These are phyloP conservation scores for Fennellomyces sp. DNA, from an alignment of 371 early-diverging fungal species.

Conservation along the genomic window DNA sequence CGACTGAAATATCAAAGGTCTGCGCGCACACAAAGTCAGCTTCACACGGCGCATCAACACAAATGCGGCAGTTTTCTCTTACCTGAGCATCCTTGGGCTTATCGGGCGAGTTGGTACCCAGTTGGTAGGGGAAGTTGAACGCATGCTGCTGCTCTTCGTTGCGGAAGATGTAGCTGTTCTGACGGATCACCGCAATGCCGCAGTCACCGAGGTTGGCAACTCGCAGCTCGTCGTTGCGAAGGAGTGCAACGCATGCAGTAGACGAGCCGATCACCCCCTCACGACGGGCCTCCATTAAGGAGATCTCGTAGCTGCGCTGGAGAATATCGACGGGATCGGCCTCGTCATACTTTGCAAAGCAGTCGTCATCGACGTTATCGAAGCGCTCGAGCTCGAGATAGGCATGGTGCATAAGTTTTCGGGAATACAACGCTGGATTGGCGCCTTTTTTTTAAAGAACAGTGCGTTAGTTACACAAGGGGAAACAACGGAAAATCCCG, in stretches of 20 bases:
- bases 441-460: constrained; percentile 56
- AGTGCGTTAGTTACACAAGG: constrained; percentile 1
- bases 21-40: too few relatives aligned
- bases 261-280: constrained; percentile 85
- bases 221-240: constrained; percentile 89
- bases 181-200: constrained; percentile 85
- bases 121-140: constrained; percentile 83
- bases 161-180: constrained; percentile 85
- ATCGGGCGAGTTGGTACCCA: constrained; percentile 73
- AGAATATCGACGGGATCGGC: constrained; percentile 79
- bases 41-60: too few relatives aligned
- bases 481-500: constrained; percentile 10
- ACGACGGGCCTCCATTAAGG: constrained; percentile 63
- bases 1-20: constrained; percentile 75
- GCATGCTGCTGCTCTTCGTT: constrained; percentile 90
- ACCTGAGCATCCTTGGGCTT: constrained; percentile 65
- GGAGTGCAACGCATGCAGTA: constrained; percentile 86
- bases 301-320: constrained; percentile 76
- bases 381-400: constrained; percentile 81
- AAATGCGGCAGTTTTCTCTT: not conserved
- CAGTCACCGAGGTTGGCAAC: constrained; percentile 96
- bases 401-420: constrained; percentile 92
- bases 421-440: constrained; percentile 87
- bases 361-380: constrained; percentile 48
- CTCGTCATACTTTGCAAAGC: constrained; percentile 69